Evolutionary conservation across 768 basidiomycete species (phyloP).

Genomic region (Suillus variegatus): DNA sequence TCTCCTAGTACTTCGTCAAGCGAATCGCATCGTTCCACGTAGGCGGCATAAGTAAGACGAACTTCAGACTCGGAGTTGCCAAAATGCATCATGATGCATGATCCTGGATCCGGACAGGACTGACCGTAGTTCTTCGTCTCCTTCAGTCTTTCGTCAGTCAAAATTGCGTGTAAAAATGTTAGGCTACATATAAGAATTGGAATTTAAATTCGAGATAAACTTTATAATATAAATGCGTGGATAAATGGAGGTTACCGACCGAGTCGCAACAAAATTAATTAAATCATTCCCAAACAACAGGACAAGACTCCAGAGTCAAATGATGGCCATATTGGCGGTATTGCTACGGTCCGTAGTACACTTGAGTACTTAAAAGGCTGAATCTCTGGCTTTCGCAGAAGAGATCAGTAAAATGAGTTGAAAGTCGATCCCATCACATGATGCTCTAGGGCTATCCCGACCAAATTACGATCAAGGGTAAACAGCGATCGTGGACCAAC

Average conservation of each 20-base stretch:
- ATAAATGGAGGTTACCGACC: neutral
- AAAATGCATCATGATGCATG: neutral
- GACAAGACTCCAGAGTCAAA: neutral
- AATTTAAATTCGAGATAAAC: neutral
- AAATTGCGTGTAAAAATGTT: neutral
- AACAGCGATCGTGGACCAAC: neutral
- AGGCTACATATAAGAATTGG: neutral
- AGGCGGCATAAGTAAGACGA: neutral
- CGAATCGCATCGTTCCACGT: neutral
- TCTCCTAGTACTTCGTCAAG: neutral
- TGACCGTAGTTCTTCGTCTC: neutral
- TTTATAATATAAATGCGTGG: neutral
- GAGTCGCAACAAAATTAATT: no score
- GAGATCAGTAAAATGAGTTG: neutral
- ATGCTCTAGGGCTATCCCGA: neutral
- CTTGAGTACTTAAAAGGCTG: neutral
- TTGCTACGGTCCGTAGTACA: neutral
- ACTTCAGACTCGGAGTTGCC: neutral
- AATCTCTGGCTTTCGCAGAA: neutral
- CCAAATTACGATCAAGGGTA: neutral
- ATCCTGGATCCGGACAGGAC: neutral
- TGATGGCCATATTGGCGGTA: neutral
- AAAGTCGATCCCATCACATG: neutral
- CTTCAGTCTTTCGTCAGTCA: neutral
- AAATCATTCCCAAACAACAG: neutral